Conservation (phyloP, 2,329 filamentous ascomycete genomes). For the Trichoderma atroviride region DNA sequence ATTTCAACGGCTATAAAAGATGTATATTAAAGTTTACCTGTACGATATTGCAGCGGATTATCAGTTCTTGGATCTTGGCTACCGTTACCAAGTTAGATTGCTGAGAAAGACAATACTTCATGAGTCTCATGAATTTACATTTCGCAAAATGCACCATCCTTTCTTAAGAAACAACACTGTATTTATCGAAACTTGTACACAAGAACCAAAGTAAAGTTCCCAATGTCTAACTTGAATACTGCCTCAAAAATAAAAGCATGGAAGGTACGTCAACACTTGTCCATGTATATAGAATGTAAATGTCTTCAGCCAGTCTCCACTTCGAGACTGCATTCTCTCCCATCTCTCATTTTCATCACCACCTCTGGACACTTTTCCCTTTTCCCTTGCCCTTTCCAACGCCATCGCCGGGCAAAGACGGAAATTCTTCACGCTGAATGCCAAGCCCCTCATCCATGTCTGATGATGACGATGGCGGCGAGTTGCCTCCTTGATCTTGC, state of each 20-base stretch:
- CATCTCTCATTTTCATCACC: conserved; percentile 29
- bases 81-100: neutral
- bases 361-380: conserved; percentile 44
- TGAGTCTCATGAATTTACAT: too few species aligned
- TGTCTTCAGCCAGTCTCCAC: neutral
- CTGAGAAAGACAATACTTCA: neutral
- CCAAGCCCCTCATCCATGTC: conserved; percentile 25
- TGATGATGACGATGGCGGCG: conserved; percentile 14
- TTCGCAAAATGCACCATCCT: neutral
- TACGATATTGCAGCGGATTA: neutral
- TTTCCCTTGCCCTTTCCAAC: conserved; percentile 55
- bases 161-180: neutral
- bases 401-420: conserved; percentile 44
- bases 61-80: neutral
- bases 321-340: neutral
- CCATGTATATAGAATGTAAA: neutral
- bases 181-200: neutral
- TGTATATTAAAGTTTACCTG: neutral
- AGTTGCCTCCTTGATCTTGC: conserved; percentile 49
- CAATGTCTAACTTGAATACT: neutral
- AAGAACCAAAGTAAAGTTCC: neutral
- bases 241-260: neutral
- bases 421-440: conserved; percentile 44
- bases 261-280: neutral
- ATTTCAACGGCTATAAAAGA: neutral